Conservation (phyloP, 805 yeast genomes). For the Yueomyces sp. region DNA sequence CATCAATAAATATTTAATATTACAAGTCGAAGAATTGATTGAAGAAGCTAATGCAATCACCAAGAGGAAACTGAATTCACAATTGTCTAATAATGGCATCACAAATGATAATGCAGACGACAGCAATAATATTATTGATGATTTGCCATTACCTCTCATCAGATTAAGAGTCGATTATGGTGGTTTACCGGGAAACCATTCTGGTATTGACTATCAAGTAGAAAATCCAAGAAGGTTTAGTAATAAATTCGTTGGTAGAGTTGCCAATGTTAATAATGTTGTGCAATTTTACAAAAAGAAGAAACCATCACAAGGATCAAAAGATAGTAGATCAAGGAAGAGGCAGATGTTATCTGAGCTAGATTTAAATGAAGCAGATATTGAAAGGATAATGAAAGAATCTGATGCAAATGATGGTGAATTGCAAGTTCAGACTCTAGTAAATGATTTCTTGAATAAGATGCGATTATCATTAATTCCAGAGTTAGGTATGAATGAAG, state of each 20-base stretch:
- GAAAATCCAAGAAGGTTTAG: conserved; percentile 86
- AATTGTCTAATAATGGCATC: background rate
- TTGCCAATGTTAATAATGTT: conserved; percentile 85
- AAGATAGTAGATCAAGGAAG: conserved; percentile 4
- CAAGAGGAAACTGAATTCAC: conserved; percentile 17
- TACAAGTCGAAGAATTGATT: conserved; percentile 57
- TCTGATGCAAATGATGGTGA: conserved; percentile 23
- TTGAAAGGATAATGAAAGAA: conserved; percentile 5
- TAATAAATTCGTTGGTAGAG: conserved; percentile 76
- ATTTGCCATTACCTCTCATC: conserved; percentile 69
- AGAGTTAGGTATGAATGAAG: conserved; percentile 59
- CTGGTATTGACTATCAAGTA: conserved; percentile 55
- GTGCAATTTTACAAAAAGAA: conserved; percentile 51
- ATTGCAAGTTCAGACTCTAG: conserved; percentile 46
- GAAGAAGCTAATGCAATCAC: conserved; percentile 41
- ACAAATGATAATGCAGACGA: conserved; percentile 4
- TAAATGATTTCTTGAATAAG: conserved; percentile 47
- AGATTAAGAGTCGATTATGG: conserved; percentile 77
- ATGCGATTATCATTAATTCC: conserved; percentile 59
- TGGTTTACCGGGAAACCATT: conserved; percentile 28
- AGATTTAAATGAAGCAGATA: conserved; percentile 5
- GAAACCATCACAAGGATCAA: conserved; percentile 11
- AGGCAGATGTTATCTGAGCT: conserved; percentile 2
- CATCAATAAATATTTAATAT: conserved; percentile 44
- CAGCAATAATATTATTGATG: conserved; percentile 11